Conservation (phyloP, 2,329 filamentous ascomycete genomes). For the Aureobasidium mangrovei region DNA sequence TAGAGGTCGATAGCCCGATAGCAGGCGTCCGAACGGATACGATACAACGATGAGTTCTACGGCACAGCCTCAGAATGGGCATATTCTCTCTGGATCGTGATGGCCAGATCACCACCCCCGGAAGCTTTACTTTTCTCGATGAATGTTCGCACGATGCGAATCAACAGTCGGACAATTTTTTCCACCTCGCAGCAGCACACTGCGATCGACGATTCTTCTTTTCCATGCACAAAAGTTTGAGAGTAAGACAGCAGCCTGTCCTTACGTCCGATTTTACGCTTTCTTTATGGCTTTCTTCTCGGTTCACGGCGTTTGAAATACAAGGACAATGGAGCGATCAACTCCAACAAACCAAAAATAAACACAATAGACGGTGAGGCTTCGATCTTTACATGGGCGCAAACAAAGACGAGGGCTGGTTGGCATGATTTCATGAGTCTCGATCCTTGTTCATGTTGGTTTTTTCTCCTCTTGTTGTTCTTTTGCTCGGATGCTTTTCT, state of each 20-base stretch:
- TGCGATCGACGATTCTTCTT: background rate
- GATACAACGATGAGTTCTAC: background rate
- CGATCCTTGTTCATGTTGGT: background rate
- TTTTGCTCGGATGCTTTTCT: background rate
- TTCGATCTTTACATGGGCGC: background rate
- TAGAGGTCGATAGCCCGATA: constrained; percentile 27
- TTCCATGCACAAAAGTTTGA: constrained; percentile 7
- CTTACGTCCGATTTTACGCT: background rate
- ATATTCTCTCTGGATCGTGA: constrained; percentile 7
- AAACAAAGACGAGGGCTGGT: background rate
- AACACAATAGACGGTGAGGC: background rate
- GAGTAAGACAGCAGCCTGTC: constrained; percentile 8
- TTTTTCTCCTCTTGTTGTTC: background rate
- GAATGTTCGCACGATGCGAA: constrained; percentile 6
- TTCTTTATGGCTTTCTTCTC: constrained; percentile 2
- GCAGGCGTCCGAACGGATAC: constrained; percentile 24
- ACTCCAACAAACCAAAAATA: constrained; percentile 2
- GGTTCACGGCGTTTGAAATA: background rate
- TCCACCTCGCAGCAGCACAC: background rate
- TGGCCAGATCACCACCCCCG: background rate
- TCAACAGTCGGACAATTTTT: constrained; percentile 5
- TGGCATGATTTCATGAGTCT: background rate
- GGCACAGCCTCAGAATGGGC: background rate
- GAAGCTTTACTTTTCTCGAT: constrained; percentile 3
- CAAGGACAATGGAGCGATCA: background rate